phyloP scores from a whole-genome alignment of 345 rosid genomes.

The Eucalyptus pauciflora region DNA sequence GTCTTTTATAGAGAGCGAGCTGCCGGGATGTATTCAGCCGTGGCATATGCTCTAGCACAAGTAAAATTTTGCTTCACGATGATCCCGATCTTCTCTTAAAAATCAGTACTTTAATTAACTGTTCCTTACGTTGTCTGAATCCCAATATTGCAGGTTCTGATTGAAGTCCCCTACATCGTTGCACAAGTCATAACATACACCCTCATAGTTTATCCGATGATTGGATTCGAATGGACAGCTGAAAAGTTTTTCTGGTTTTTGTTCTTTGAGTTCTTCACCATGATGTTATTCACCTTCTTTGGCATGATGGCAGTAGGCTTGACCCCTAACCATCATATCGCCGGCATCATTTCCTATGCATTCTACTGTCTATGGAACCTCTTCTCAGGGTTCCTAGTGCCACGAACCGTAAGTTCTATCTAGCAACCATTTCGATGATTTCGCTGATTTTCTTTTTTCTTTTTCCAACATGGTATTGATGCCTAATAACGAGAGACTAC shows the following conservation, averaged over 20 bases:
- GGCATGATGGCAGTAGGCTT: constrained; percentile 34
- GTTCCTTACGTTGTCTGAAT: not conserved
- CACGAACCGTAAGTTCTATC: constrained; percentile 16
- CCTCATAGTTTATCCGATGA: constrained; percentile 24
- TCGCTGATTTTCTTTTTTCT: not conserved
- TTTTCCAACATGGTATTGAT: not conserved
- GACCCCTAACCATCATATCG: constrained; percentile 30
- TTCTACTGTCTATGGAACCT: constrained; percentile 25
- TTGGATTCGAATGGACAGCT: constrained; percentile 27
- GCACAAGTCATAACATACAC: constrained; percentile 13
- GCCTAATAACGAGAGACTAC: not conserved
- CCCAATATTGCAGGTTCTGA: constrained; percentile 4
- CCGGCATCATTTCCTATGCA: constrained; percentile 10
- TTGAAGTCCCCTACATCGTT: constrained; percentile 25
- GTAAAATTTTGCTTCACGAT: not conserved
- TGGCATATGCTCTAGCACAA: constrained; percentile 44
- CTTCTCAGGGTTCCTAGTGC: constrained; percentile 33
- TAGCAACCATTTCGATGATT: not conserved
- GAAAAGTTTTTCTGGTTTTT: constrained; percentile 33
- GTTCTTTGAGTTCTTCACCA: constrained; percentile 35
- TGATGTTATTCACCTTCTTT: constrained; percentile 29
- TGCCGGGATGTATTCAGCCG: constrained; percentile 44
- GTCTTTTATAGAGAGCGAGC: constrained; percentile 40
- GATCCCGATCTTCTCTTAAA: not conserved
- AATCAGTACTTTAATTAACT: not conserved